Conservation (phyloP, 1,139 yeast genomes). For the Candida mesenterica region DNA sequence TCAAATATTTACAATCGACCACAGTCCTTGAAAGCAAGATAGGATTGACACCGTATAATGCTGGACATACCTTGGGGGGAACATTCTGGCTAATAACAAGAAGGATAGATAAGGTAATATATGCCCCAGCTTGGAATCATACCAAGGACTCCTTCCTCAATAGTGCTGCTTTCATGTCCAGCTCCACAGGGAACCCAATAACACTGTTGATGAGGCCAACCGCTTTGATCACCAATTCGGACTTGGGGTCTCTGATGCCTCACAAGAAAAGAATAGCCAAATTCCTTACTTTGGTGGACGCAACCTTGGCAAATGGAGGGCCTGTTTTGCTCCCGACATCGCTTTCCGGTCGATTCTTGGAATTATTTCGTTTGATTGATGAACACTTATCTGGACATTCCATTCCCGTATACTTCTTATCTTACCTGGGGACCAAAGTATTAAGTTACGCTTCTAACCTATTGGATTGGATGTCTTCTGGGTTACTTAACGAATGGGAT, state of each 20-base stretch:
- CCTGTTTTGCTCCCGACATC: constrained; percentile 82
- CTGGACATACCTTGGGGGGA: constrained; percentile 95
- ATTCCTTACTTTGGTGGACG: constrained; percentile 61
- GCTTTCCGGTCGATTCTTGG: constrained; percentile 80
- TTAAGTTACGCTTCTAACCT: constrained; percentile 82
- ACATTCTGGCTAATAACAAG: constrained; percentile 78
- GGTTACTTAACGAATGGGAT: constrained; percentile 81
- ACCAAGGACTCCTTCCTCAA: constrained; percentile 82
- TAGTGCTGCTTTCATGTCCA: constrained; percentile 66
- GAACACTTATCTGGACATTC: constrained; percentile 54
- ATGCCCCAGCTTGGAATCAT: constrained; percentile 96
- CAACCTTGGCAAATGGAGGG: constrained; percentile 68
- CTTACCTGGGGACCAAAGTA: constrained; percentile 78
- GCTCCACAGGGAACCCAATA: constrained; percentile 50
- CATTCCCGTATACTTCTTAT: constrained; percentile 69
- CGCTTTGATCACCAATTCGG: constrained; percentile 75
- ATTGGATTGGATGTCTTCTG: constrained; percentile 93
- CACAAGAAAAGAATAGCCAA: constrained; percentile 65
- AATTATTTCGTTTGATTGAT: constrained; percentile 70
- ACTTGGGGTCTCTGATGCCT: constrained; percentile 64
- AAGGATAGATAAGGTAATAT: constrained; percentile 73
- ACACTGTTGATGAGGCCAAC: constrained; percentile 76
- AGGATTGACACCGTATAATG: constrained; percentile 76
- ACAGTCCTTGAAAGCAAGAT: constrained; percentile 59
- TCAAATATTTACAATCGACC: constrained; percentile 82